Evolutionary conservation across 2,329 filamentous ascomycete species (phyloP), one percentile per base, ranked within the genome.

Genomic region (Monilinia fructicola): DNA sequence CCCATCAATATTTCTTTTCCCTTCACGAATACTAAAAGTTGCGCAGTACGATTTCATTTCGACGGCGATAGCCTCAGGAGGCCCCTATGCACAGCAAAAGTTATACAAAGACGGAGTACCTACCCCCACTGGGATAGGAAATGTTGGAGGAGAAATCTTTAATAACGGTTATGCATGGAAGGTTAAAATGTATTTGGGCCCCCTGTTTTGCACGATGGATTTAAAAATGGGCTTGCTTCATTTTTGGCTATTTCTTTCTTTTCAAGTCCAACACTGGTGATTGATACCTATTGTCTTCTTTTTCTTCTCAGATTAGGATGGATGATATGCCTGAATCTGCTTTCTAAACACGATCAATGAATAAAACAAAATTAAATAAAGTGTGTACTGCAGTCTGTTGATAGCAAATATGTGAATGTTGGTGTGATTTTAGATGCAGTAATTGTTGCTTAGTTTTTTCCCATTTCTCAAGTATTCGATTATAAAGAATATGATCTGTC

Each of bases 161-260:
- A 61, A 4, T 50, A 61, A 61, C 9, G 58, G 14, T 42, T 56
- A 50, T 50, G 46, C 31, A 26, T 61, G 28, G 44, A 61, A 38
- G 44, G 58, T 61, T 50, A 50, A 60, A 50, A 61, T 61, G 58
- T 61, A 60, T 61, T 50, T 48, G 46, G 58, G 58, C 21, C 44
- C 28, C 31, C 58, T 61, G 44, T 61, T 38, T 26, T 26, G 31
- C 14, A 50, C 44, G 44, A 61, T 61, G 58, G 58, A 26, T 61
- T 60, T 60, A 4, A 38, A 44, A 28, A 50, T 60, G 56, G 21
- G 21, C 48, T 35, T 35, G 42, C 18, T 60, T 18, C 42, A 3
- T 26, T 50, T 50, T 14, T 46, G 44, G 44, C 10, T 46, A 46
- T n/a, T 23, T 26, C 18, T 48, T 16, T 31, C 21, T 35, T 10